A percentile compares a stretch with the other conserved stretches of the same genome.
phyloP scores from a whole-genome alignment of 2,329 filamentous ascomycete genomes.

The Pseudopyricularia javanii region DNA sequence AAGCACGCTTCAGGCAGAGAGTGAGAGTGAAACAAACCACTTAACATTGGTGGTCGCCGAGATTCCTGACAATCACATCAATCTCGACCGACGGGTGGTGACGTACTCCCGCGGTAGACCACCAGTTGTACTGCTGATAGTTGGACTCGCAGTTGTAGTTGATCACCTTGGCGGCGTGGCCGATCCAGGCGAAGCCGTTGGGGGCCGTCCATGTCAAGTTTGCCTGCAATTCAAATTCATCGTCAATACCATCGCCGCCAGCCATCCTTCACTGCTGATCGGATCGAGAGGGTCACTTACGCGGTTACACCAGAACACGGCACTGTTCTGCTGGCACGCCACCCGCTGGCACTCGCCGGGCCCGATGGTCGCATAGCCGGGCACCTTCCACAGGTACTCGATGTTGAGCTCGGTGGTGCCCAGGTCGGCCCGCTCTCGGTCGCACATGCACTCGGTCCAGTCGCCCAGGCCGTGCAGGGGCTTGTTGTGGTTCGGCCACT shows the following conservation, averaged over 20 bases:
- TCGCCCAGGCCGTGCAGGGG: neutral
- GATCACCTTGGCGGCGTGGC: neutral
- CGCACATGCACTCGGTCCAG: neutral
- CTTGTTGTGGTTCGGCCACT: neutral
- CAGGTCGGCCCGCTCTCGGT: neutral
- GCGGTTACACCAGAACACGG: neutral
- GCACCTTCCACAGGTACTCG: neutral
- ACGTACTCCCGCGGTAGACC: neutral
- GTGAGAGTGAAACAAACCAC: no score
- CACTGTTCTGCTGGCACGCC: neutral
- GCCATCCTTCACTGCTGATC: neutral
- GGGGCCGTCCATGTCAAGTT: neutral
- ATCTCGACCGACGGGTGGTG: neutral
- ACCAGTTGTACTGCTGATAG: neutral
- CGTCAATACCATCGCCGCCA: neutral
- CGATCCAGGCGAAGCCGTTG: neutral
- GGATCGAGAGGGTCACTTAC: neutral
- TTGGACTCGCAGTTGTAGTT: neutral
- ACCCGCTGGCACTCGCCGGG: neutral
- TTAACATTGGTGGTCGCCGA: neutral
- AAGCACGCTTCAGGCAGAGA: fast-evolving
- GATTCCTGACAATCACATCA: neutral
- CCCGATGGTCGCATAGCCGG: neutral
- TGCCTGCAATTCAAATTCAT: neutral
- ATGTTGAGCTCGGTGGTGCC: neutral